Conservation (phyloP, 75 land plant species). For the Selaginella moellendorffii region DNA sequence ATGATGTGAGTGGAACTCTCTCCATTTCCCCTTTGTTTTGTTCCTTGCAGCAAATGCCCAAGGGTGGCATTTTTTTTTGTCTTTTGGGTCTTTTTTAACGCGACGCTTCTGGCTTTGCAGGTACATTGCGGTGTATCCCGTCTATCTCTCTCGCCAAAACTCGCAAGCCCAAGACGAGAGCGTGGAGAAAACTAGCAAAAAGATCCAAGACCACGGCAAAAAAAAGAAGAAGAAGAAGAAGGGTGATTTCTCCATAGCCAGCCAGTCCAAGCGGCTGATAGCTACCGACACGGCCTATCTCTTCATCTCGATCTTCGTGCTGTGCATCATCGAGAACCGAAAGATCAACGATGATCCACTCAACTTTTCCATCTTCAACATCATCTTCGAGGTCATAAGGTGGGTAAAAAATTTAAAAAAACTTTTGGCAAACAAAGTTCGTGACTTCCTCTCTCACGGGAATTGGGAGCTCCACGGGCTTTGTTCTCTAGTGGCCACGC, state of each 20-base stretch:
- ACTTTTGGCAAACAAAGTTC: too few species aligned
- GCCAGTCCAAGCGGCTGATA: neutral
- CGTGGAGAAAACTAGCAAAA: neutral
- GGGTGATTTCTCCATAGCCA: neutral
- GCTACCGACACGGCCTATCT: slow-evolving; percentile 1
- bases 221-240: neutral
- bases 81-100: too few species aligned
- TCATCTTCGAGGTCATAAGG: slow-evolving; percentile 9
- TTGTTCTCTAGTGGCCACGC: too few species aligned
- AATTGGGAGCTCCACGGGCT: too few species aligned
- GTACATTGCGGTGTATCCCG: slow-evolving; percentile 5
- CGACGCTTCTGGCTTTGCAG: too few species aligned
- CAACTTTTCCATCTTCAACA: slow-evolving; percentile 10
- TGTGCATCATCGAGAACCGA: neutral
- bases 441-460: too few species aligned
- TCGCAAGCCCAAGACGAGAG: neutral
- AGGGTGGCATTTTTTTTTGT: too few species aligned
- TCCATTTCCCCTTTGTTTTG: neutral
- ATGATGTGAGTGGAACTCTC: slow-evolving; percentile 1
- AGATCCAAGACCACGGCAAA: neutral
- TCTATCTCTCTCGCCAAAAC: neutral
- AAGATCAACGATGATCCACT: neutral
- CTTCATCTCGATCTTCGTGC: slow-evolving; percentile 5
- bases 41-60: too few species aligned
- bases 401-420: too few species aligned